Conservation (phyloP, 2,329 filamentous ascomycete genomes). For the Didymella lethalis region DNA sequence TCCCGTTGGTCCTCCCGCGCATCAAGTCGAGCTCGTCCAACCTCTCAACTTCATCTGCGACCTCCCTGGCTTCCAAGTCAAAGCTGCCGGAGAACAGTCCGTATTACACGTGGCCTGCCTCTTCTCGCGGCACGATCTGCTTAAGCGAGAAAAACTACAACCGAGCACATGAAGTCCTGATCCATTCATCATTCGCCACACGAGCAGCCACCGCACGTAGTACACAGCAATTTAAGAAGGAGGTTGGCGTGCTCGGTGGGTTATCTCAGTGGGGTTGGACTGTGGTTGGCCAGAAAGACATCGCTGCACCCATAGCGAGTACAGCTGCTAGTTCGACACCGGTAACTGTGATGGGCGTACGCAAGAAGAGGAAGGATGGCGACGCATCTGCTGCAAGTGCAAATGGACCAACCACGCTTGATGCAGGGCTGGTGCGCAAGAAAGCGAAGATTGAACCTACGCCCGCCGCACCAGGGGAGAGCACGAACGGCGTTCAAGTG, state of each 20-base stretch:
- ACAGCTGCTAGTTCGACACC: slow-evolving; percentile 24
- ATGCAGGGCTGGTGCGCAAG: slow-evolving; percentile 41
- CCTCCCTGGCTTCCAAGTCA: slow-evolving; percentile 43
- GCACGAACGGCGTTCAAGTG: slow-evolving; percentile 37
- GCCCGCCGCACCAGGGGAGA: slow-evolving; percentile 13
- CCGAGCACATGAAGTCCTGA: slow-evolving; percentile 71
- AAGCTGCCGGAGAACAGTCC: slow-evolving; percentile 62
- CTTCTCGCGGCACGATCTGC: slow-evolving; percentile 69
- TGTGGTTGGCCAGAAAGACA: slow-evolving; percentile 38
- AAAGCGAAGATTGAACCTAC: slow-evolving; percentile 41
- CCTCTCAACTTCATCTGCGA: slow-evolving; percentile 57
- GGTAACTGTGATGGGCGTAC: slow-evolving; percentile 40
- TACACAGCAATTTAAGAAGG: slow-evolving; percentile 73
- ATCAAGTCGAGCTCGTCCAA: slow-evolving; percentile 64
- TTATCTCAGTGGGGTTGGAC: slow-evolving; percentile 40
- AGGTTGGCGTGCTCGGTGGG: slow-evolving; percentile 61
- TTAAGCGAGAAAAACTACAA: slow-evolving; percentile 72
- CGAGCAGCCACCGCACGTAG: slow-evolving; percentile 69
- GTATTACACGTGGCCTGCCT: slow-evolving; percentile 71
- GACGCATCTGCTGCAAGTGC: slow-evolving; percentile 15
- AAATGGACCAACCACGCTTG: slow-evolving; percentile 28
- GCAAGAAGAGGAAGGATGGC: slow-evolving; percentile 46
- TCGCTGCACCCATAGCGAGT: background rate
- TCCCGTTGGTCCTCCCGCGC: slow-evolving; percentile 69
- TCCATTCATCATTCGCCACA: slow-evolving; percentile 77